phyloP scores from a whole-genome alignment of 768 basidiomycete species.

The Mycena leptocephala region DNA sequence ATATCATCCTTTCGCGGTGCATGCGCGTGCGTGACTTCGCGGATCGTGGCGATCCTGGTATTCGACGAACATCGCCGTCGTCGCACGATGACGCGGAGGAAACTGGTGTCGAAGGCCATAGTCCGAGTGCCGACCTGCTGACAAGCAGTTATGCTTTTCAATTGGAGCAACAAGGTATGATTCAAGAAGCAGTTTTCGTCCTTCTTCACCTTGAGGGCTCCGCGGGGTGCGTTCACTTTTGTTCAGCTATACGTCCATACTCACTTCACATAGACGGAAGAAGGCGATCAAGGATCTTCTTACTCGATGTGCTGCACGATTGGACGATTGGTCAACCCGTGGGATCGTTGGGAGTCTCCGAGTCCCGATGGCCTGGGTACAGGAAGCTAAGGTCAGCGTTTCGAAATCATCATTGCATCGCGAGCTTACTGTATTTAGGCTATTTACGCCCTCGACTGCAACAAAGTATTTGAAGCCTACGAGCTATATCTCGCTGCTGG shows the following conservation, averaged over 20 bases:
- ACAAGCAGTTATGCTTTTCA: constrained; percentile 91
- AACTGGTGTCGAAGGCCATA: constrained; percentile 79
- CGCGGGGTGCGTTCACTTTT: constrained; percentile 72
- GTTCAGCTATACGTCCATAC: constrained; percentile 7
- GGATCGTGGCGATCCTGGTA: constrained; percentile 77
- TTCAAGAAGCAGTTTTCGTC: constrained; percentile 92
- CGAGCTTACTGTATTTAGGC: constrained; percentile 64
- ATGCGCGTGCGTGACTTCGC: constrained; percentile 90
- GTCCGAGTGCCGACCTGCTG: constrained; percentile 86
- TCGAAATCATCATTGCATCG: constrained; percentile 3
- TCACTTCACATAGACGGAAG: constrained; percentile 71
- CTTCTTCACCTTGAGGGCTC: constrained; percentile 90
- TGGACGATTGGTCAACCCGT: constrained; percentile 83
- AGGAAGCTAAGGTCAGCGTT: constrained; percentile 83
- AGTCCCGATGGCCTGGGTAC: constrained; percentile 91
- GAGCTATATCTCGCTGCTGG: constrained; percentile 82
- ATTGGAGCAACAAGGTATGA: constrained; percentile 84
- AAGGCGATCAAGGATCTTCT: constrained; percentile 89
- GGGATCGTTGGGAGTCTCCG: constrained; percentile 84
- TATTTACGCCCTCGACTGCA: constrained; percentile 72
- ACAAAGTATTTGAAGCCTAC: constrained; percentile 82
- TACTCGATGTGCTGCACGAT: constrained; percentile 72
- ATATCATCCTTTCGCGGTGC: constrained; percentile 88
- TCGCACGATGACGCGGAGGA: constrained; percentile 61
- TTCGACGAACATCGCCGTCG: constrained; percentile 42